Conservation (phyloP, 2,329 filamentous ascomycete genomes). For the Ceratocystis ficicola region DNA sequence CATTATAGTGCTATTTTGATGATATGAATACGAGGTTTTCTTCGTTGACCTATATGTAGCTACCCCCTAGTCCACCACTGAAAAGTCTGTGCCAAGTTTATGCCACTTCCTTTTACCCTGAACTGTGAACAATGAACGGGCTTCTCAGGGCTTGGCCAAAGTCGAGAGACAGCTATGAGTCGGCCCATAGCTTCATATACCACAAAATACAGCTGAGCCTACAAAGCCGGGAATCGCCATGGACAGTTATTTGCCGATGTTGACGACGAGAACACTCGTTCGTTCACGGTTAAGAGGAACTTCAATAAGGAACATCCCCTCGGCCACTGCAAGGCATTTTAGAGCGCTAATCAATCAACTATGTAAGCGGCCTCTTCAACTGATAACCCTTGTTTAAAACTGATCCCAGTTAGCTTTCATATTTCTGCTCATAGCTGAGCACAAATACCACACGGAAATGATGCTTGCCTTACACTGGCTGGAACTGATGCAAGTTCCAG, state of each 20-base stretch:
- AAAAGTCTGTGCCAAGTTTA: conserved; percentile 1
- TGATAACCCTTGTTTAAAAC: neutral
- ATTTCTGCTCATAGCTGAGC: no score
- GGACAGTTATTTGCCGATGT: neutral
- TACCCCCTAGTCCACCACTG: conserved; percentile 4
- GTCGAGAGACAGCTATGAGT: neutral
- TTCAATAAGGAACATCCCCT: neutral
- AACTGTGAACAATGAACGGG: neutral
- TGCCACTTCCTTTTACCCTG: neutral
- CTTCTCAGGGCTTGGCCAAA: neutral
- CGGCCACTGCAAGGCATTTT: neutral
- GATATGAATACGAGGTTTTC: neutral
- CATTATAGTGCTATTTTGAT: neutral
- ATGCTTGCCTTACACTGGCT: neutral
- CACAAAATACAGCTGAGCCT: neutral
- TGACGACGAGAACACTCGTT: neutral
- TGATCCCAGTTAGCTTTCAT: neutral
- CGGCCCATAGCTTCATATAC: neutral
- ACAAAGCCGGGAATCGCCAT: neutral
- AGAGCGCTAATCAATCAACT: neutral
- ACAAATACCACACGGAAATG: neutral
- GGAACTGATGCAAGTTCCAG: neutral
- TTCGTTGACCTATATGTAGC: neutral
- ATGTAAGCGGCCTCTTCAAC: neutral
- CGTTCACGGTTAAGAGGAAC: neutral